phyloP scores from a whole-genome alignment of 257 asterid genomes.

The Solanum verrucosum region DNA sequence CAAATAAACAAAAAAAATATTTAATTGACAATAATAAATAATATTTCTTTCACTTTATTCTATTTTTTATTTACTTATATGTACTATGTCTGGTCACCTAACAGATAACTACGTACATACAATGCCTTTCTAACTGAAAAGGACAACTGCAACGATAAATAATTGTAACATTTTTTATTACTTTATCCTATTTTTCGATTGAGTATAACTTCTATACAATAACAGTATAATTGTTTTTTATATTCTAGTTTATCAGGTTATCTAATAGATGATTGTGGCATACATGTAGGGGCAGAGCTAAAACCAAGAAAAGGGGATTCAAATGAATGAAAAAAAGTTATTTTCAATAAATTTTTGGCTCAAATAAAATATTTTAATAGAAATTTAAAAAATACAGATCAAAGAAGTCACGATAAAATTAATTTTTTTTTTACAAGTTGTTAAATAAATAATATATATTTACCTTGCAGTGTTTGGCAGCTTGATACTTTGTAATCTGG shows the following conservation, averaged over 20 bases:
- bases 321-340: not conserved
- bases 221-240: not conserved
- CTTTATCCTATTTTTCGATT: not conserved
- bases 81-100: not conserved
- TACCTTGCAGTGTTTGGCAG: conserved; percentile 84
- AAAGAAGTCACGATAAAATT: not conserved
- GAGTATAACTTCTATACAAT: not conserved
- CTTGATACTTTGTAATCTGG: conserved; percentile 79
- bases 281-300: not conserved
- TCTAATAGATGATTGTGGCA: not conserved
- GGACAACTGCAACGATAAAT: not conserved
- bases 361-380: not conserved
- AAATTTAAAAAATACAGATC: not conserved
- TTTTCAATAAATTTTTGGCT: not conserved
- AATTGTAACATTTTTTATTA: not conserved
- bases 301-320: not conserved
- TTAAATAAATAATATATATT: not conserved
- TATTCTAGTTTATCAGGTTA: not conserved
- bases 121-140: not conserved
- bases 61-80: not conserved
- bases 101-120: not conserved
- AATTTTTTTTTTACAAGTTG: too few species aligned
- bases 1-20: not conserved
- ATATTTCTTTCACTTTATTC: not conserved
- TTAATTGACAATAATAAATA: not conserved